These are phyloP conservation scores for Annona squamosa DNA, from an alignment of 164 flowering plant genomes.

Conservation along the genomic window DNA sequence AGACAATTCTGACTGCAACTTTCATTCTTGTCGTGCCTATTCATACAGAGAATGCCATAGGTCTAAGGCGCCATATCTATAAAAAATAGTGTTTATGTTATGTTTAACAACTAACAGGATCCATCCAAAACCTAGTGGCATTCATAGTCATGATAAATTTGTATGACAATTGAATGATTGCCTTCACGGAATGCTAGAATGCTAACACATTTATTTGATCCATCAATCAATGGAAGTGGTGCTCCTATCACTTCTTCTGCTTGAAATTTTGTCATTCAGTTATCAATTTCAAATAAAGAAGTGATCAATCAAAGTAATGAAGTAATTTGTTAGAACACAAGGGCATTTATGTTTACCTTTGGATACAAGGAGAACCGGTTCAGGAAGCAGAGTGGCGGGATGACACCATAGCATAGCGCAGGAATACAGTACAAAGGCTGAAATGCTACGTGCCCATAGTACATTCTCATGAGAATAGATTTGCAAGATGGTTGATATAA, in stretches of 20 bases:
- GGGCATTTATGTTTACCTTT: background rate
- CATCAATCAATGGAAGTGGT: background rate
- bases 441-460: slow-evolving; percentile 1
- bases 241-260: background rate
- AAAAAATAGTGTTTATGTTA: too few relatives aligned
- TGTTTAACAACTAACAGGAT: too few relatives aligned
- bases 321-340: background rate
- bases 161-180: too few relatives aligned
- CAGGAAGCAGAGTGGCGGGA: slow-evolving; percentile 6
- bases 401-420: background rate
- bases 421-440: background rate
- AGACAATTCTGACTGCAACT: too few relatives aligned
- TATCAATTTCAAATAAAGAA: too few relatives aligned
- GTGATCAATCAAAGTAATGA: background rate
- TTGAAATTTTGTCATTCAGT: background rate
- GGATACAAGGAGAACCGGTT: slow-evolving; percentile 8
- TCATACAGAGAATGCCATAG: too few relatives aligned
- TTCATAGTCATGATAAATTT: too few relatives aligned
- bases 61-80: too few relatives aligned
- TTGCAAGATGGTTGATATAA: background rate
- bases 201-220: too few relatives aligned
- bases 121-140: too few relatives aligned
- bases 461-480: slow-evolving; percentile 1
- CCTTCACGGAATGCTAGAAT: too few relatives aligned
- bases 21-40: too few relatives aligned